These are phyloP conservation scores for Paulinella micropora DNA, from an alignment of 78 protist genomes.

Conservation along the genomic window DNA sequence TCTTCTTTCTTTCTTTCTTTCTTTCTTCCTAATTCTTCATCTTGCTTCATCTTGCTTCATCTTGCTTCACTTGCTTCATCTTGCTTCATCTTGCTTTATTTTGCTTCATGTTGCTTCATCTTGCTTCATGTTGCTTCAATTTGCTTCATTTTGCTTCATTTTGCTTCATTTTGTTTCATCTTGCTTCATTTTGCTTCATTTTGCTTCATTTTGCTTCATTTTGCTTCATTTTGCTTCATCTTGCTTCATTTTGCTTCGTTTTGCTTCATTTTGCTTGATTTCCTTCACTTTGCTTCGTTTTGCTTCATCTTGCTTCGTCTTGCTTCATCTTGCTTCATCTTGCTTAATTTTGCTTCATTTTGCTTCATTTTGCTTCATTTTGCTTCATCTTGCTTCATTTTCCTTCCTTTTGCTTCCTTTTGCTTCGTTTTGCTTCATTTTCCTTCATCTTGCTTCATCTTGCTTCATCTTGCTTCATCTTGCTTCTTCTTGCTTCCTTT, in stretches of 20 bases:
- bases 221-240: not conserved
- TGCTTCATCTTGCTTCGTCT: not conserved
- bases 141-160: not conserved
- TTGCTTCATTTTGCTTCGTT: not conserved
- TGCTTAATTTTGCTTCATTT: not conserved
- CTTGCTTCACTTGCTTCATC: too few species aligned
- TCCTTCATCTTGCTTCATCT: too few species aligned
- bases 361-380: not conserved
- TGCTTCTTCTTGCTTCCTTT: too few species aligned
- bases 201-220: not conserved
- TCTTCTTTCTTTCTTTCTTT: not conserved
- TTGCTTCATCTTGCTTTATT: not conserved
- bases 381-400: not conserved
- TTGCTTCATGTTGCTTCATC: not conserved
- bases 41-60: too few species aligned
- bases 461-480: too few species aligned
- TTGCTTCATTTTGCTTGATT: too few species aligned
- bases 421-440: too few species aligned
- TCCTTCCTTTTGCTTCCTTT: not conserved
- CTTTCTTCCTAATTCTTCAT: too few species aligned
- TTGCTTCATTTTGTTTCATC: not conserved
- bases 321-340: not conserved
- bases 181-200: not conserved
- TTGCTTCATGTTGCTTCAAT: not conserved
- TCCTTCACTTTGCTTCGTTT: not conserved